Conservation (phyloP, 1,284 basidiomycete species). For the Inonotus obliquus region DNA sequence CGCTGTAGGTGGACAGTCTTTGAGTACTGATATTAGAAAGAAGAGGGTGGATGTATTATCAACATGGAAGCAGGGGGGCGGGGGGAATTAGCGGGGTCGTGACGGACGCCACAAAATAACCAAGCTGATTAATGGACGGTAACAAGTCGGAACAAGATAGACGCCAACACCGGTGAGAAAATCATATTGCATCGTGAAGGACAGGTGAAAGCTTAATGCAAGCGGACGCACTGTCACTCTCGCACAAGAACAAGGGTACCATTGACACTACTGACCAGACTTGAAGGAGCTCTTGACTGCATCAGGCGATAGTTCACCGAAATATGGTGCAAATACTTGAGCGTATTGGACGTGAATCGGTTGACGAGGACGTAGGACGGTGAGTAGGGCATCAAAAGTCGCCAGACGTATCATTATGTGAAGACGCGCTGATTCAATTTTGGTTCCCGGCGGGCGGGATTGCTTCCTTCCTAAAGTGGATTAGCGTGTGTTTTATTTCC, state of each 20-base stretch:
- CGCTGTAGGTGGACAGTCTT: conserved; percentile 36
- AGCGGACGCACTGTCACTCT: neutral
- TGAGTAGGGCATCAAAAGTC: conserved; percentile 69
- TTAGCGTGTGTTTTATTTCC: neutral
- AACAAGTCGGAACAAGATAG: neutral
- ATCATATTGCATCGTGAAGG: neutral
- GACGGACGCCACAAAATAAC: conserved; percentile 1
- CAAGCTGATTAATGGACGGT: neutral
- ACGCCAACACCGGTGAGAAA: neutral
- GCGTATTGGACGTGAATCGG: conserved; percentile 70
- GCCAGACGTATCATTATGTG: conserved; percentile 39
- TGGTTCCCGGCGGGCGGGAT: neutral
- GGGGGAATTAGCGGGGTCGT: neutral
- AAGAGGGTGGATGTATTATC: neutral
- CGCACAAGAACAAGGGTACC: neutral
- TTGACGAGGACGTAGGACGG: conserved; percentile 56
- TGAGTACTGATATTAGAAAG: neutral
- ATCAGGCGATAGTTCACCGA: conserved; percentile 52
- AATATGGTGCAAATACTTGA: conserved; percentile 55
- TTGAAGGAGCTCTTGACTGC: conserved; percentile 62
- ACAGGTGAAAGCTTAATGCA: neutral
- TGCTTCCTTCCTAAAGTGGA: neutral
- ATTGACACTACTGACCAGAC: conserved; percentile 28
- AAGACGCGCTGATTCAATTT: too few relatives aligned
- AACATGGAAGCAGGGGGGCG: neutral